phyloP scores from a whole-genome alignment of 1,139 yeast species.

The Kodamaea arcana region DNA sequence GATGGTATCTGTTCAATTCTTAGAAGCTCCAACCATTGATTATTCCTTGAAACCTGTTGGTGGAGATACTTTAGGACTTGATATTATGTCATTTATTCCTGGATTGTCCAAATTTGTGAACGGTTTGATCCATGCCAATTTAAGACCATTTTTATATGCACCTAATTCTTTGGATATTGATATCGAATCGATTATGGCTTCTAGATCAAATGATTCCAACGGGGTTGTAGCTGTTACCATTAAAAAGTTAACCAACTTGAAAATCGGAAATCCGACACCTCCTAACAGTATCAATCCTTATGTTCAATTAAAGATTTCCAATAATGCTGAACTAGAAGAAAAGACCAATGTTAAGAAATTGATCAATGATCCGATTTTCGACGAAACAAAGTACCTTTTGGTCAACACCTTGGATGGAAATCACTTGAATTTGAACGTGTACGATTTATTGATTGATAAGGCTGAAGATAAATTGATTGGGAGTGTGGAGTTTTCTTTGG shows the following conservation, averaged over 20 bases:
- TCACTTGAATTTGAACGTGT: slow-evolving; percentile 49
- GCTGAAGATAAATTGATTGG: slow-evolving; percentile 58
- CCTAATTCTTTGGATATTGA: slow-evolving; percentile 75
- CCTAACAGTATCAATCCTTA: slow-evolving; percentile 57
- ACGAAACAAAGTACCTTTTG: slow-evolving; percentile 60
- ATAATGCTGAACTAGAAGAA: slow-evolving; percentile 40
- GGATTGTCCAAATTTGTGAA: slow-evolving; percentile 75
- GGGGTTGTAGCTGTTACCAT: slow-evolving; percentile 67
- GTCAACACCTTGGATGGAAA: slow-evolving; percentile 57
- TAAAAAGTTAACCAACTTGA: slow-evolving; percentile 49
- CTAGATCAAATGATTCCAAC: slow-evolving; percentile 58
- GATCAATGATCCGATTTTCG: slow-evolving; percentile 56
- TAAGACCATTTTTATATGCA: slow-evolving; percentile 77
- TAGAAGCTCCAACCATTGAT: slow-evolving; percentile 75
- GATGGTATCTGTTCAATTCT: slow-evolving; percentile 62
- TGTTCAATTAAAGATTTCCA: slow-evolving; percentile 45
- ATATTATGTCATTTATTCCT: slow-evolving; percentile 78
- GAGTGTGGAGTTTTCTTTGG: slow-evolving; percentile 51
- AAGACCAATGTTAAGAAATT: slow-evolving; percentile 56
- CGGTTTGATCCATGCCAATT: slow-evolving; percentile 60
- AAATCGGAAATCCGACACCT: slow-evolving; percentile 35
- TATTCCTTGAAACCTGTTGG: slow-evolving; percentile 83
- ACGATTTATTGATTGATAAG: slow-evolving; percentile 47
- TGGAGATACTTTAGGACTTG: slow-evolving; percentile 79
- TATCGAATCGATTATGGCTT: slow-evolving; percentile 65